Evolutionary conservation across 2,329 filamentous ascomycete species (phyloP), one percentile per base, ranked within the genome.

Genomic region (Conoideocrella luteorostrata): DNA sequence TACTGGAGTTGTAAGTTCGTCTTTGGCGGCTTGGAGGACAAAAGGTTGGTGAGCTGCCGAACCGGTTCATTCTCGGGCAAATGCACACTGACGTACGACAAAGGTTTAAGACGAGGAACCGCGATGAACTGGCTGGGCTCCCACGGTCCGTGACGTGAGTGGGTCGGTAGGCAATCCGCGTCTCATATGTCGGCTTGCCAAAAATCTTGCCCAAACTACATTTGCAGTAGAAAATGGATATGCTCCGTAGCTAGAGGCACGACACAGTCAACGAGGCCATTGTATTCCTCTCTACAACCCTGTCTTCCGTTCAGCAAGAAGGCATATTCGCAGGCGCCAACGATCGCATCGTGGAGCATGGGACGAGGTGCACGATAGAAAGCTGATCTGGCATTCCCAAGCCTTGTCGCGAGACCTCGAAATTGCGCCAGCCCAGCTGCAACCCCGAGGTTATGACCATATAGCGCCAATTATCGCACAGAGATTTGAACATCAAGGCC

Each of bases 11-110:
- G n/a, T n/a, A n/a, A n/a, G n/a, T n/a, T n/a, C n/a, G n/a, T n/a
- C n/a, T n/a, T n/a, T n/a, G n/a, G n/a, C n/a, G n/a, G n/a, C n/a
- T n/a, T n/a, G n/a, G 7, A 22, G 26, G n/a, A 11, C 28, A 13
- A 12, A 29, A 37, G 17, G 28, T 33, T 41, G 39, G 33, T 7
- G 11, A 38, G 9, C 29, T 26, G 28, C 43, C 23, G 37, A 15
- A 24, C 7, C 44, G 44, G 44, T 21, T 39, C 34, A 46, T 46
- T 15, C 11, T 42, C 44, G 44, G 44, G 26, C 43, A 42, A 42
- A 43, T 23, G 18, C 15, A 18, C 7, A 17, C 28, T 41, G 24
- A 45, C 39, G 33, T 38, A 42, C 34, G 17, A 18, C 1, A 37
- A n/a, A n/a, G n/a, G n/a, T n/a, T n/a, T n/a, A n/a, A n/a, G n/a